A percentile compares a stretch with the other conserved stretches of the same genome.
These are phyloP conservation scores for Podila epigama DNA, from an alignment of 192 early-diverging fungal species.

Conservation along the genomic window DNA sequence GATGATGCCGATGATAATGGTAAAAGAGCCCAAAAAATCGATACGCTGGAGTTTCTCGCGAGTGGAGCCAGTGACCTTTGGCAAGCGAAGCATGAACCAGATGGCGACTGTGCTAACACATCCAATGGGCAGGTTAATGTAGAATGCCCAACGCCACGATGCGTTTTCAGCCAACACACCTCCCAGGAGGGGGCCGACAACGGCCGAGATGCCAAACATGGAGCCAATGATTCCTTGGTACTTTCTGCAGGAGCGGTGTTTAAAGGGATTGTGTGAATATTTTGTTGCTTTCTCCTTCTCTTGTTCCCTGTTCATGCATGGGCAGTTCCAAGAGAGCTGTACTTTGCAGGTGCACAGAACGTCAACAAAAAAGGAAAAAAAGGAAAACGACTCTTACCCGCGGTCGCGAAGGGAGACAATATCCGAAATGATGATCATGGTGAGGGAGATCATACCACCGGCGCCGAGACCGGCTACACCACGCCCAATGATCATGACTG, in stretches of 20 bases:
- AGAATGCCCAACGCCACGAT: conserved; percentile 56
- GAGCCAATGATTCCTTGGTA: conserved; percentile 63
- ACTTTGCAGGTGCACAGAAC: no score
- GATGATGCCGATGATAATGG: conserved; percentile 34
- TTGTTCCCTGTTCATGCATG: not conserved
- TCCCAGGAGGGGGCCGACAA: conserved; percentile 53
- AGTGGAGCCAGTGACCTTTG: conserved; percentile 16
- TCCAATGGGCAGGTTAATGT: conserved; percentile 36
- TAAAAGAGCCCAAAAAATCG: conserved; percentile 47
- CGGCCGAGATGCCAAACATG: conserved; percentile 63
- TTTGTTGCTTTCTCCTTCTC: not conserved
- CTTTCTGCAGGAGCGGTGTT: conserved; percentile 8
- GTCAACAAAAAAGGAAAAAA: not conserved
- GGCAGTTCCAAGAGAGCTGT: no score
- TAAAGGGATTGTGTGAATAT: no score
- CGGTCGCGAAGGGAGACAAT: conserved; percentile 64
- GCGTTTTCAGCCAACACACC: conserved; percentile 46
- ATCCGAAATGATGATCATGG: conserved; percentile 70
- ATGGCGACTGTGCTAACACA: conserved; percentile 16
- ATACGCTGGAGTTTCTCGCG: conserved; percentile 26
- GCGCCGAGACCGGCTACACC: conserved; percentile 65
- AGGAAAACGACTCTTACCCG: conserved; percentile 10
- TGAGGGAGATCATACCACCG: conserved; percentile 62
- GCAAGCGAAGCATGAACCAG: conserved; percentile 16
- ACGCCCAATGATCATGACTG: conserved; percentile 60